Evolutionary conservation across 805 yeast species (phyloP).

Genomic region (Candida tibetensis): DNA sequence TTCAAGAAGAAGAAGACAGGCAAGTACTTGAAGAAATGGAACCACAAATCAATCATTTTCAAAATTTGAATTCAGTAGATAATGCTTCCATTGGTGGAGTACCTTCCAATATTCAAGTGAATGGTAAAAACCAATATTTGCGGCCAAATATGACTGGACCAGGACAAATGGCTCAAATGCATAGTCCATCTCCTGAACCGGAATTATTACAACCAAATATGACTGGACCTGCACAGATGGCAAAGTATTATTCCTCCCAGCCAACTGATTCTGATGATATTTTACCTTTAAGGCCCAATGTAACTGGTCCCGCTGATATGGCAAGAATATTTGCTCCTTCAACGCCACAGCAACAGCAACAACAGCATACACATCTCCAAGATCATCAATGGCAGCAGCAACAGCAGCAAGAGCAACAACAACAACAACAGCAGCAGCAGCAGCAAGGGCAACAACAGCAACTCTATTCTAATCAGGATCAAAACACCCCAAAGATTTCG

Average conservation of each 20-base stretch:
- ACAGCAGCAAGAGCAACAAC: background rate
- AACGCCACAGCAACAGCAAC: slow-evolving; percentile 4
- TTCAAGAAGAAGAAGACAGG: slow-evolving; percentile 57
- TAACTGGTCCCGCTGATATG: slow-evolving; percentile 35
- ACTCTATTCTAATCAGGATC: background rate
- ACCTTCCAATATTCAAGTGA: slow-evolving; percentile 52
- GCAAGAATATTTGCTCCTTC: slow-evolving; percentile 28
- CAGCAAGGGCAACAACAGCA: background rate
- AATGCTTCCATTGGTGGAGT: slow-evolving; percentile 72
- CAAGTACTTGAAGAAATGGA: slow-evolving; percentile 73
- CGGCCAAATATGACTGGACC: slow-evolving; percentile 49
- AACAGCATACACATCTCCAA: no score
- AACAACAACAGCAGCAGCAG: slow-evolving; percentile 5
- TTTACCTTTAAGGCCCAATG: slow-evolving; percentile 24
- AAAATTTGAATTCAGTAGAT: slow-evolving; percentile 69
- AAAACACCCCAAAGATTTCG: slow-evolving; percentile 28
- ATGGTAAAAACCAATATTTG: slow-evolving; percentile 30
- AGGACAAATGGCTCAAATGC: slow-evolving; percentile 37
- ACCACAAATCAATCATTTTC: slow-evolving; percentile 65
- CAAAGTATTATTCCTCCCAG: slow-evolving; percentile 14
- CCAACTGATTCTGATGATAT: slow-evolving; percentile 7
- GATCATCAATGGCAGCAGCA: slow-evolving; percentile 4
- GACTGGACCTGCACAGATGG: slow-evolving; percentile 47
- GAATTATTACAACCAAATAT: slow-evolving; percentile 38
- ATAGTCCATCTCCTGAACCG: slow-evolving; percentile 22